Conservation (phyloP, 805 yeast species). For the Candida cerambycidarum region DNA sequence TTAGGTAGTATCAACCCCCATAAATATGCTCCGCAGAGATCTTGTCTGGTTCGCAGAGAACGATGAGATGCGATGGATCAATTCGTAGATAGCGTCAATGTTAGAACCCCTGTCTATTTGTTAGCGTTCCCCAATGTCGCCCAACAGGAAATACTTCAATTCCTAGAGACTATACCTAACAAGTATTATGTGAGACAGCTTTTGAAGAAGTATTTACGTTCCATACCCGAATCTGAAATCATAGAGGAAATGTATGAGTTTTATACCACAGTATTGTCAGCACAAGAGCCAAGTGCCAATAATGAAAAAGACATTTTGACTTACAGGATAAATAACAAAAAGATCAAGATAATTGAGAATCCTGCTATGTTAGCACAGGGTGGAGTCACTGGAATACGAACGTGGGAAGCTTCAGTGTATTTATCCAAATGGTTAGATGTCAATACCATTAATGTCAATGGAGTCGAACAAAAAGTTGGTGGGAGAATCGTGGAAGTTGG, state of each 20-base stretch:
- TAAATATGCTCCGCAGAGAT: too few relatives aligned
- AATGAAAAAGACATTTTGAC: conserved; percentile 4
- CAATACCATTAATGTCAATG: neutral
- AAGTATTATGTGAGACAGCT: conserved; percentile 2
- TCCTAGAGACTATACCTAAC: conserved; percentile 2
- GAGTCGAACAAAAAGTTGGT: neutral
- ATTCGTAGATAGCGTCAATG: neutral
- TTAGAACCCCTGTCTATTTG: neutral
- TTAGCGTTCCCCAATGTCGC: neutral
- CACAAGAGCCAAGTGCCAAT: neutral
- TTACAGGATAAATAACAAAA: conserved; percentile 18
- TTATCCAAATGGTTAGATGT: conserved; percentile 44
- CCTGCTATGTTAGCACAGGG: conserved; percentile 64
- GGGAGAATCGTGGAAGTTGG: conserved; percentile 68
- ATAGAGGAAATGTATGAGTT: conserved; percentile 9
- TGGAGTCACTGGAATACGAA: conserved; percentile 88
- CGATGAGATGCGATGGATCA: conserved; percentile 2
- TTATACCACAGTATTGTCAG: neutral
- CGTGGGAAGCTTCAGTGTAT: conserved; percentile 90
- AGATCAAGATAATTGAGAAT: conserved; percentile 49
- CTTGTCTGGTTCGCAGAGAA: neutral
- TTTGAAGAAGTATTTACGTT: neutral
- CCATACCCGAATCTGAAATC: conserved; percentile 3
- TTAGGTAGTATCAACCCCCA: neutral
- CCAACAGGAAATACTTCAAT: conserved; percentile 4